Evolutionary conservation across 2,329 filamentous ascomycete genomes (phyloP).

Genomic region (Hypocrella siamensis): DNA sequence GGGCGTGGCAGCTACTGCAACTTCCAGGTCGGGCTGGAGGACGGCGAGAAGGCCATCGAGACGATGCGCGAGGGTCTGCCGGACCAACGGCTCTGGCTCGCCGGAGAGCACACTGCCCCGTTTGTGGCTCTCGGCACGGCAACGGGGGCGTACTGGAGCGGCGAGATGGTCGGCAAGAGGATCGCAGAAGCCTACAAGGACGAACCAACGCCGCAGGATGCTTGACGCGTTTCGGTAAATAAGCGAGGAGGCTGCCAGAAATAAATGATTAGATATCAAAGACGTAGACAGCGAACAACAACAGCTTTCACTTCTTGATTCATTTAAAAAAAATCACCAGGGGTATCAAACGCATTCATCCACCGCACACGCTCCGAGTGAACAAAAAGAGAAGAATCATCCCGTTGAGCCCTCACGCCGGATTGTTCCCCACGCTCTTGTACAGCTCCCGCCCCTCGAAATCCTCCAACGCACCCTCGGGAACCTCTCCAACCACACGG

Average conservation of each 20-base stretch:
- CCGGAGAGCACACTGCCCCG: conserved; percentile 80
- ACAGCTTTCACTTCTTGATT: no score
- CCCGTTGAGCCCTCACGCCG: no score
- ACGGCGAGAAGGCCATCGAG: conserved; percentile 58
- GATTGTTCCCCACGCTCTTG: conserved; percentile 43
- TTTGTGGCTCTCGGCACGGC: conserved; percentile 80
- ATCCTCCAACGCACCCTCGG: conserved; percentile 50
- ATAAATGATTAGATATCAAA: no score
- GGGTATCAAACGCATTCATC: no score
- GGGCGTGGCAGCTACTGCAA: conserved; percentile 76
- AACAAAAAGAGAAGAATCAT: background rate
- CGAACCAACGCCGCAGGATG: conserved; percentile 2
- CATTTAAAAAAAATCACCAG: no score
- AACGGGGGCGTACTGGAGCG: conserved; percentile 85
- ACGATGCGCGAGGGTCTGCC: conserved; percentile 46
- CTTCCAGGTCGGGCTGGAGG: conserved; percentile 60
- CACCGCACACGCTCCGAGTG: no score
- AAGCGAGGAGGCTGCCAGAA: no score
- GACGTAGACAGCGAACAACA: no score
- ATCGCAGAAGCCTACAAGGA: conserved; percentile 40
- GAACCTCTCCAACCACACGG: conserved; percentile 65
- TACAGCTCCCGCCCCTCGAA: conserved; percentile 51
- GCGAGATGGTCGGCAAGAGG: conserved; percentile 58
- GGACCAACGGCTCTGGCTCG: conserved; percentile 62
- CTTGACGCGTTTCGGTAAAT: no score